These are phyloP conservation scores for Suillus lakei DNA, from an alignment of 768 basidiomycete genomes.

Conservation along the genomic window DNA sequence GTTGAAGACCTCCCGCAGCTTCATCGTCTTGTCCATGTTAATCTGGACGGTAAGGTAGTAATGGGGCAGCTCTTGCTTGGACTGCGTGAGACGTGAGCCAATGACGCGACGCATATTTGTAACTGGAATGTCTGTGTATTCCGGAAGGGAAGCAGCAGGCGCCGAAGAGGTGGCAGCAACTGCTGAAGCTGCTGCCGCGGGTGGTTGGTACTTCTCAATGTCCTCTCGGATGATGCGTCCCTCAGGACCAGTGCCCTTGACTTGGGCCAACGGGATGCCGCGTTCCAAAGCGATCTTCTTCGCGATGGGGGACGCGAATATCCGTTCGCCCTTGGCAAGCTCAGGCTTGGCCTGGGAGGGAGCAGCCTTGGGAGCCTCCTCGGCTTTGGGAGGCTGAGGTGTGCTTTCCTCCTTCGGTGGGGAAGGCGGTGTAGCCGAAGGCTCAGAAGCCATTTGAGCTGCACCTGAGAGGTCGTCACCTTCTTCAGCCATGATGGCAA, in stretches of 20 bases:
- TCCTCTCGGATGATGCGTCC: slow-evolving; percentile 96
- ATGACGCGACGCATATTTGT: slow-evolving; percentile 96
- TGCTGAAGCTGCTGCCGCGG: slow-evolving; percentile 47
- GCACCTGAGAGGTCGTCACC: slow-evolving; percentile 93
- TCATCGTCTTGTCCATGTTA: slow-evolving; percentile 95
- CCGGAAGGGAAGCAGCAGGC: slow-evolving; percentile 57
- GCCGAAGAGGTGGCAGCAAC: slow-evolving; percentile 48
- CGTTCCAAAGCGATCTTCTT: slow-evolving; percentile 96
- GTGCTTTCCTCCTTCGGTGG: slow-evolving; percentile 39
- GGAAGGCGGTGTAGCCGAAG: slow-evolving; percentile 43
- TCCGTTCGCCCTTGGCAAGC: slow-evolving; percentile 71
- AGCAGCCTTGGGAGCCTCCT: slow-evolving; percentile 39
- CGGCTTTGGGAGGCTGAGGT: slow-evolving; percentile 48
- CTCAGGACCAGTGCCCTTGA: slow-evolving; percentile 93
- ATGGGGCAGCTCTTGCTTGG: slow-evolving; percentile 94
- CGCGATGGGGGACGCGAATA: slow-evolving; percentile 95
- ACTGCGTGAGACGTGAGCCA: slow-evolving; percentile 86
- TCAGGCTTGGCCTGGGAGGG: slow-evolving; percentile 46
- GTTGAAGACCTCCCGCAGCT: slow-evolving; percentile 96
- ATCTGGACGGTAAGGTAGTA: slow-evolving; percentile 96
- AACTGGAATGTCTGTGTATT: slow-evolving; percentile 89
- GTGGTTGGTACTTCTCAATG: slow-evolving; percentile 85
- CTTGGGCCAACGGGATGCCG: slow-evolving; percentile 85
- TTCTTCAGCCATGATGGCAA: slow-evolving; percentile 93
- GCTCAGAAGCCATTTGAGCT: slow-evolving; percentile 70